Percentiles rank a stretch among this genome's conserved stretches.
These are phyloP conservation scores for Debaryomyces psychrophilus DNA, from an alignment of 1,139 yeast genomes.

Conservation along the genomic window DNA sequence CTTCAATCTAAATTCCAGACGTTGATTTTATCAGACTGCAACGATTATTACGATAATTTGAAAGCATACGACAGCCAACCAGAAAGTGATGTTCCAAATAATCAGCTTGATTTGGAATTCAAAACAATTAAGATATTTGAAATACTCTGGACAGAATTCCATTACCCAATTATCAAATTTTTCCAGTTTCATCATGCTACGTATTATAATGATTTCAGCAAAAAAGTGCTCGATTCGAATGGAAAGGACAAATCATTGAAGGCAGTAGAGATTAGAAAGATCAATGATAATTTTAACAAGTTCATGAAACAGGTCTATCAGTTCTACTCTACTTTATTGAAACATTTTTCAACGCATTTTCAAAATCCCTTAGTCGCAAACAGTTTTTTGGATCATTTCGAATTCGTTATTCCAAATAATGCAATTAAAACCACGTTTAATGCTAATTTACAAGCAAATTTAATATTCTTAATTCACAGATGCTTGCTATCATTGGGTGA, in stretches of 20 bases:
- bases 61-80: slow-evolving; percentile 9
- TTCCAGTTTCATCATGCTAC: slow-evolving; percentile 47
- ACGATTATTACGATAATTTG: slow-evolving; percentile 23
- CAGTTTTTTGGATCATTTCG: slow-evolving; percentile 28
- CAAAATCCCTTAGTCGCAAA: slow-evolving; percentile 38
- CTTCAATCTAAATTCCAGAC: slow-evolving; percentile 45
- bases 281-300: slow-evolving; percentile 55
- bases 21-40: slow-evolving; percentile 41
- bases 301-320: slow-evolving; percentile 47
- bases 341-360: slow-evolving; percentile 40
- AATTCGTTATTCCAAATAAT: slow-evolving; percentile 19
- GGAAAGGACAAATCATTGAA: slow-evolving; percentile 20
- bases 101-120: slow-evolving; percentile 26
- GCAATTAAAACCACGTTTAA: slow-evolving; percentile 20
- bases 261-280: slow-evolving; percentile 59
- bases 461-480: slow-evolving; percentile 54
- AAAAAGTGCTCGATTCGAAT: slow-evolving; percentile 16
- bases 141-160: slow-evolving; percentile 60
- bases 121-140: slow-evolving; percentile 45
- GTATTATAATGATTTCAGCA: slow-evolving; percentile 21
- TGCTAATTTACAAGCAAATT: slow-evolving; percentile 38
- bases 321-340: slow-evolving; percentile 48
- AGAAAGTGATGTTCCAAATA: slow-evolving; percentile 16
- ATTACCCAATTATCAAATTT: slow-evolving; percentile 64
- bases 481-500: slow-evolving; percentile 63